Evolutionary conservation across 192 early-diverging fungal genomes (phyloP).

Genomic region (Allomyces arbusculus): DNA sequence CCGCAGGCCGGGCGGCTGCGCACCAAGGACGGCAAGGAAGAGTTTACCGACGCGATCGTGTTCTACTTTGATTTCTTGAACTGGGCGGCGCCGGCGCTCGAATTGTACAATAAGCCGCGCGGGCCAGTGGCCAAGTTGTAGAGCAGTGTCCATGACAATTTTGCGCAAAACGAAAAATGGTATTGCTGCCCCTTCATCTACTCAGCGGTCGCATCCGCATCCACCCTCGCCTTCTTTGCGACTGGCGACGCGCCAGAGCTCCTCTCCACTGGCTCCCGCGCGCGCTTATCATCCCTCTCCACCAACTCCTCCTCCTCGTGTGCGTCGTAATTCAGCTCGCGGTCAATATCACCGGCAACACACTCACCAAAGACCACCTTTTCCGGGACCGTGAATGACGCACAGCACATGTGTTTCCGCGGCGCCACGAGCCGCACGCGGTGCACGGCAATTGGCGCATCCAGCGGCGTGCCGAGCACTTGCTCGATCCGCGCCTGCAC

Average conservation of each 20-base stretch:
- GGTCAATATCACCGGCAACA: not conserved
- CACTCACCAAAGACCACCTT: slow-evolving; percentile 45
- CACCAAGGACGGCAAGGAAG: not conserved
- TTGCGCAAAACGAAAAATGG: too few species aligned
- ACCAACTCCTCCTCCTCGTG: too few species aligned
- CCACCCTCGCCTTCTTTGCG: too few species aligned
- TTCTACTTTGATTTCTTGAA: not conserved
- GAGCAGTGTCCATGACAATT: too few species aligned
- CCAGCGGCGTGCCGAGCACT: slow-evolving; percentile 5
- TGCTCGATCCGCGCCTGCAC: not conserved
- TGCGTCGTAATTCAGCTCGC: not conserved
- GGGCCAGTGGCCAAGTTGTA: too few species aligned
- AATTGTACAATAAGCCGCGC: too few species aligned
- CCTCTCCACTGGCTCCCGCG: too few species aligned
- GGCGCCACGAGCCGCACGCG: slow-evolving; percentile 91
- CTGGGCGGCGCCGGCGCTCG: too few species aligned
- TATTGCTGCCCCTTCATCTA: too few species aligned
- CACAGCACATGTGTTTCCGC: slow-evolving; percentile 96
- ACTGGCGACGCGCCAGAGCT: too few species aligned
- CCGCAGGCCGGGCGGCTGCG: slow-evolving; percentile 36
- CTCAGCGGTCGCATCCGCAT: too few species aligned
- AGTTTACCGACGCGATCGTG: not conserved
- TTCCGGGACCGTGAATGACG: slow-evolving; percentile 59
- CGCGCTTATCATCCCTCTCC: too few species aligned
- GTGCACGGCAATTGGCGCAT: slow-evolving; percentile 27